Base-by-base conservation (phyloP, 2,329 filamentous ascomycete genomes). In the Atkinsonella hypoxylon region DNA sequence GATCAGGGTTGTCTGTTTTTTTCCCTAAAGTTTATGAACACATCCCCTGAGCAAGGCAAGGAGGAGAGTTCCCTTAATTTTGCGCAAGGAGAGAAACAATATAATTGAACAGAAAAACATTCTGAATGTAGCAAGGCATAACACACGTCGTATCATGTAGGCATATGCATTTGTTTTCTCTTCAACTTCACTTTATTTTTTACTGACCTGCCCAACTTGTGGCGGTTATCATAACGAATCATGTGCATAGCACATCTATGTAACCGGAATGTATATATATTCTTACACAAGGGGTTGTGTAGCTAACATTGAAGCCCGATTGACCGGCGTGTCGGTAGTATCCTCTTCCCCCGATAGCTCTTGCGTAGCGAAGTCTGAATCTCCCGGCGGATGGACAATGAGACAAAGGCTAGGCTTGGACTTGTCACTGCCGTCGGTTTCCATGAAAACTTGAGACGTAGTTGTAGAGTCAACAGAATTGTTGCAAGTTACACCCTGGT, bases 401-500 rank as follows among this genome's bases (percentile, higher is more conserved):
- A 52, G 45, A 45, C 38, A 53, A 15, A 50, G 50, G 26, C 38
- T 51, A 3, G 53, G 52, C 50, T 55, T 62, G 45, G 49, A 50
- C 31, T 55, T 52, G 26, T 22, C 43, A 17, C 53, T 46, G 34
- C 48, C 40, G 12, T 61, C 56, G 4, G 54, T 49, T 32, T 57
- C 55, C 3, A 52, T 53, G 15, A 55, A 50, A 1, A 56, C 58
- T 46, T 58, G 55, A 6, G 55, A 53, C 0, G 58, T 57, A n/a
- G 55, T 51, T 22, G 57, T 54, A 9, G 58, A 58, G 40, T 57
- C 57, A 45, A 59, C 57, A 2, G 58, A 59, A 11, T 54, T 56
- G 30, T 59, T 60, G 2, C 57, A 51, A 34, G 36, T 51, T 20
- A 47, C 48, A 26, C 53, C 51, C 32, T 58, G 57, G 15, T 55